Conservation (phyloP, 768 basidiomycete genomes). For the Pilatotrama ljubarskyi region DNA sequence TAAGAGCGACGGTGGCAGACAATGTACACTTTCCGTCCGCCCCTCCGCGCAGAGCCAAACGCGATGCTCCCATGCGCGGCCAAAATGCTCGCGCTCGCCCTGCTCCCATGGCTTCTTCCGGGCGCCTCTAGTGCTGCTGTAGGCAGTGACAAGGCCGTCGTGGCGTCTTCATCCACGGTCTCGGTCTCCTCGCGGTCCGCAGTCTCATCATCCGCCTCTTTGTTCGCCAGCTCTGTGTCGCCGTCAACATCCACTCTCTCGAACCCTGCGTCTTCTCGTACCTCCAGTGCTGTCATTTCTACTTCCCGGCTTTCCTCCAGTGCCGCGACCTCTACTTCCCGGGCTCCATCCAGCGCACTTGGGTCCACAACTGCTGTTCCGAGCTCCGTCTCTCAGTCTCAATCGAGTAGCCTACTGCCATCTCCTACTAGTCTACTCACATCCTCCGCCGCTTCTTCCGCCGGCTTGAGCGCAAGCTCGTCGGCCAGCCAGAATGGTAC, state of each 20-base stretch:
- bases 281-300: no score
- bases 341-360: neutral
- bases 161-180: neutral
- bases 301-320: neutral
- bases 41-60: neutral
- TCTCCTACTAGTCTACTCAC: neutral
- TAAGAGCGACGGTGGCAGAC: neutral
- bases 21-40: neutral
- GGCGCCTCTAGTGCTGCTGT: neutral
- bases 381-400: neutral
- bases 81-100: conserved; percentile 1
- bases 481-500: neutral
- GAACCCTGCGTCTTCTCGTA: no score
- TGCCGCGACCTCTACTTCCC: neutral
- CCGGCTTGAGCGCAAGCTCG: neutral
- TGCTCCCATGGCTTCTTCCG: neutral
- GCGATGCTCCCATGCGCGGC: neutral
- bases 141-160: neutral
- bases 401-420: neutral
- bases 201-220: neutral
- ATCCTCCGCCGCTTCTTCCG: neutral
- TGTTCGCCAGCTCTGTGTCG: no score
- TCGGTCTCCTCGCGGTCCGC: neutral
- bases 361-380: neutral
- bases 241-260: no score